Conservation (phyloP, 169 alveolate genomes). For the Perkinsus olseni region DNA sequence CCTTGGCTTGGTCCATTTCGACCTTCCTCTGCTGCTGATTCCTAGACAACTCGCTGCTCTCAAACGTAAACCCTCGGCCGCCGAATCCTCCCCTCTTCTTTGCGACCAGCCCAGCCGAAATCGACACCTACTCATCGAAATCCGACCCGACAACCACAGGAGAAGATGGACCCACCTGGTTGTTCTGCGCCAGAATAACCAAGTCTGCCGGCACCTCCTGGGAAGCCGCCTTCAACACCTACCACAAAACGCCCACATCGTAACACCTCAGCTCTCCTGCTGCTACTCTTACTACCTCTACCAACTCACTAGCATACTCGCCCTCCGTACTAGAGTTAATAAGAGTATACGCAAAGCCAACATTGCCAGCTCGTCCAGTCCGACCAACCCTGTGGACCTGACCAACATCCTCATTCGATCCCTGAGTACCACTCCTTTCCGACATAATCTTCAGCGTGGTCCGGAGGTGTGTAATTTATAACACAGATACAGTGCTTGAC, state of each 20-base stretch:
- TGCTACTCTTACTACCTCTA: constrained; percentile 63
- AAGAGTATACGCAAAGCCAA: constrained; percentile 95
- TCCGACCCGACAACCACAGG: background rate
- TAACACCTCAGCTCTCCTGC: constrained; percentile 32
- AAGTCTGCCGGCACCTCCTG: constrained; percentile 72
- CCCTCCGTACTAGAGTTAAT: constrained; percentile 80
- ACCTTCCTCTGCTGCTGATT: constrained; percentile 67
- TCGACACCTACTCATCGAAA: background rate
- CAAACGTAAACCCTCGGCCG: constrained; percentile 90
- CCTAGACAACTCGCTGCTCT: constrained; percentile 77
- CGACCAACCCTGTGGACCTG: constrained; percentile 96
- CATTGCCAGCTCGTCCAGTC: constrained; percentile 97
- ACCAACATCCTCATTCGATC: background rate
- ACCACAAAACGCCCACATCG: constrained; percentile 41
- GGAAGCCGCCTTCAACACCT: constrained; percentile 60
- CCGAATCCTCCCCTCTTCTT: constrained; percentile 76
- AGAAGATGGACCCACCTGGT: constrained; percentile 26
- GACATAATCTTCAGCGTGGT: constrained; percentile 96
- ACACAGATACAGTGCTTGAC: constrained; percentile 87
- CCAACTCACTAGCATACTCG: constrained; percentile 84
- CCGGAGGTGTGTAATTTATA: constrained; percentile 93
- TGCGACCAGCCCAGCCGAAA: constrained; percentile 61
- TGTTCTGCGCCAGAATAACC: constrained; percentile 54
- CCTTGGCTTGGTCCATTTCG: constrained; percentile 50
- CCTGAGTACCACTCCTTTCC: background rate